A percentile compares a stretch with the other conserved stretches of the same genome.
Evolutionary conservation across 106 monocot species (phyloP).

Genomic region (Dendrobium nobile): DNA sequence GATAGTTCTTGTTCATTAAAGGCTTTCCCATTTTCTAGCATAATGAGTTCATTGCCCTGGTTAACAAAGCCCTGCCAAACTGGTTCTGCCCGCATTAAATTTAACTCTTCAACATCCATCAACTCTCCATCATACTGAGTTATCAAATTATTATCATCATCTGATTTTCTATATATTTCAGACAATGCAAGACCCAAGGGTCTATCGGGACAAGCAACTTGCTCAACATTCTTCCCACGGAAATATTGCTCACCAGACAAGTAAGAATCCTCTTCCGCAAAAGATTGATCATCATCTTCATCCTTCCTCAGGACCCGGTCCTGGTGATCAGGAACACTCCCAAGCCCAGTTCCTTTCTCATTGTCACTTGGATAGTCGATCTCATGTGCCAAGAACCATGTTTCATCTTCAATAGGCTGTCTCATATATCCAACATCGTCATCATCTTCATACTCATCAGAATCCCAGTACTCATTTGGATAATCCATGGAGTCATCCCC

Average conservation of each 20-base stretch:
- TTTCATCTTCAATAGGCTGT: constrained; percentile 98
- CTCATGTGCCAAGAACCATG: constrained; percentile 99
- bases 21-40: constrained; percentile 58
- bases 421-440: constrained; percentile 97
- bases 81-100: constrained; percentile 77
- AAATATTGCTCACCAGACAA: constrained; percentile 83
- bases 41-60: constrained; percentile 51
- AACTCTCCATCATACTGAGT: constrained; percentile 78
- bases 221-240: constrained; percentile 40
- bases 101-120: constrained; percentile 78
- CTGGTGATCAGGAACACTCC: constrained; percentile 52
- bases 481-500: constrained; percentile 90
- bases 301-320: constrained; percentile 48
- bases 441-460: constrained; percentile 98
- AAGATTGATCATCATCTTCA: constrained; percentile 86
- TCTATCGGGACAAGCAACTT: constrained; percentile 31
- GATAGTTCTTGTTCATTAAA: constrained; percentile 30
- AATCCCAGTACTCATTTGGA: constrained; percentile 98
- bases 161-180: constrained; percentile 31
- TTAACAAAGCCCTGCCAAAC: constrained; percentile 95
- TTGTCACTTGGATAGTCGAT: constrained; percentile 99
- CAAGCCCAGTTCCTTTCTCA: constrained; percentile 69
- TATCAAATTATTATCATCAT: constrained; percentile 67
- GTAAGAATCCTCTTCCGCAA: constrained; percentile 87
- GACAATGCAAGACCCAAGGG: constrained; percentile 24